Percentiles rank a stretch among this genome's conserved stretches.
Conservation (phyloP, 768 basidiomycete genomes). For the Tulasnella sp. region DNA sequence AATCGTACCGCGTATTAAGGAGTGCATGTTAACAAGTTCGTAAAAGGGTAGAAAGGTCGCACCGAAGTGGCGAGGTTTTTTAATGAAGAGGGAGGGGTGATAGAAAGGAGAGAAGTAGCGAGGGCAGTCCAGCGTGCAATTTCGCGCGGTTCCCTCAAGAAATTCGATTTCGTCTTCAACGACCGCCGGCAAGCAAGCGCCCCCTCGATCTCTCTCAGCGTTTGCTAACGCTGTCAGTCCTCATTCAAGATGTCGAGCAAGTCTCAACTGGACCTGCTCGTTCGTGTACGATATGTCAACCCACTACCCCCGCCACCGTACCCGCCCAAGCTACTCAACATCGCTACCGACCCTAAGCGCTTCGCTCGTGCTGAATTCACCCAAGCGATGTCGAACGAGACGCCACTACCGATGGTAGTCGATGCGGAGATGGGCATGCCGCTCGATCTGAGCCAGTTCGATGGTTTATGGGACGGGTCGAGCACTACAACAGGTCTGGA, state of each 20-base stretch:
- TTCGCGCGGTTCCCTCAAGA: conserved; percentile 12
- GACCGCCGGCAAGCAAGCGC: conserved; percentile 1
- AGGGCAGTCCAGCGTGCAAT: conserved; percentile 4
- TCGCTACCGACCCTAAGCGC: conserved; percentile 84
- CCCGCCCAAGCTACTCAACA: conserved; percentile 90
- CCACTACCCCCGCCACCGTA: conserved; percentile 94
- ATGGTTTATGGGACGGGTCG: conserved; percentile 78
- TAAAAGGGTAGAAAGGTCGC: background rate
- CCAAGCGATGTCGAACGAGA: conserved; percentile 71
- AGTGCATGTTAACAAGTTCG: background rate
- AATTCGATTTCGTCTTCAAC: conserved; percentile 12
- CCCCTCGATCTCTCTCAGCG: background rate
- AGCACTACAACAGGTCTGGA: conserved; percentile 52
- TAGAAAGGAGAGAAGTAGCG: background rate
- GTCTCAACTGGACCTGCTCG: conserved; percentile 74
- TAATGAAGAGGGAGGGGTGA: background rate
- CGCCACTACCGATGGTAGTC: conserved; percentile 89
- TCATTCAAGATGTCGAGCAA: conserved; percentile 23
- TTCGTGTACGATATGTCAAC: conserved; percentile 90
- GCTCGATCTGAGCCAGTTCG: conserved; percentile 77
- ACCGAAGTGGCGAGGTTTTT: background rate
- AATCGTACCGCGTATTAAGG: conserved; percentile 2
- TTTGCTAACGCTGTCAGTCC: background rate
- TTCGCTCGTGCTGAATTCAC: conserved; percentile 86
- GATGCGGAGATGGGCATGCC: conserved; percentile 98